Percentiles rank a stretch among this genome's conserved stretches.
Evolutionary conservation across 257 asterid species (phyloP).

Genomic region (Lycium ferocissimum): DNA sequence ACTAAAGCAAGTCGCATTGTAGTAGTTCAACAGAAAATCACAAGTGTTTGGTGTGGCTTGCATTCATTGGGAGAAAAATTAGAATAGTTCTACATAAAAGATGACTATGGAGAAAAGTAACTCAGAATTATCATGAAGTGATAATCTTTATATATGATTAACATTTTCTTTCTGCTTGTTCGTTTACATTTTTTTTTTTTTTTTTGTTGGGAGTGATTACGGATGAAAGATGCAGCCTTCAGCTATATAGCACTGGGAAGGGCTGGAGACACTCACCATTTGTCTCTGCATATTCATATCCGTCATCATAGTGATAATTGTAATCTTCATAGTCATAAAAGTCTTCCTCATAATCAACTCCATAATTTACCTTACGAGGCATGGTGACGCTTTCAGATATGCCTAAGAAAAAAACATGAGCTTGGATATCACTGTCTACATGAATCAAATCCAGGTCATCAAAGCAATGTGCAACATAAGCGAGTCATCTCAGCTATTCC

Average conservation of each 20-base stretch:
- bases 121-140: conserved; percentile 12
- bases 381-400: conserved; percentile 49
- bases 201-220: background rate
- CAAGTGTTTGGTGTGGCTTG: background rate
- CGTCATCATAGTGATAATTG: conserved; percentile 57
- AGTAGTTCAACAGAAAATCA: background rate
- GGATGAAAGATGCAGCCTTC: background rate
- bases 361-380: conserved; percentile 74
- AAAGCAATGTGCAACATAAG: conserved; percentile 7
- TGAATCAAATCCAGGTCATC: background rate
- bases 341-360: conserved; percentile 56
- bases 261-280: conserved; percentile 50
- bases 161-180: background rate
- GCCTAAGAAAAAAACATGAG: background rate
- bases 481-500: background rate
- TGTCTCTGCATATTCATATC: conserved; percentile 47
- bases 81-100: conserved; percentile 17
- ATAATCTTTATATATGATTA: background rate
- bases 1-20: background rate
- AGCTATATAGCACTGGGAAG: background rate
- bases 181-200: background rate
- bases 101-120: conserved; percentile 17
- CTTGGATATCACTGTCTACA: conserved; percentile 10
- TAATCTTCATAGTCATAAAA: conserved; percentile 58
- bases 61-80: background rate